Evolutionary conservation across 805 yeast species (phyloP).

Genomic region (Nakazawaea anatomiae): DNA sequence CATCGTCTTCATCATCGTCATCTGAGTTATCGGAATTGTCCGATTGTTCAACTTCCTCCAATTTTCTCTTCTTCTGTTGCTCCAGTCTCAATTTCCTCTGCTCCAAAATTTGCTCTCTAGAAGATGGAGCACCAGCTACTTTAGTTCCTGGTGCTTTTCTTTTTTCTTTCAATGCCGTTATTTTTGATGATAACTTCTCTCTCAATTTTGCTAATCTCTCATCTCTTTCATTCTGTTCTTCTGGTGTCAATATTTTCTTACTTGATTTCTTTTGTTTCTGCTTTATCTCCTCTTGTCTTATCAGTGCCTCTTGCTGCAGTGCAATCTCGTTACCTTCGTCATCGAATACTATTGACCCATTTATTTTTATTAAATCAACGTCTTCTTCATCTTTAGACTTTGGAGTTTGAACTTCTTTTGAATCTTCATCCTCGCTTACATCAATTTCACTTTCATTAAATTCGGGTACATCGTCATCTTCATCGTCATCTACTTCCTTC

Average conservation of each 20-base stretch:
- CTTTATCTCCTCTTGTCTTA: slow-evolving; percentile 4
- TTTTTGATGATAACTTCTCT: slow-evolving; percentile 73
- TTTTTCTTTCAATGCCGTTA: slow-evolving; percentile 61
- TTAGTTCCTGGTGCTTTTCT: slow-evolving; percentile 91
- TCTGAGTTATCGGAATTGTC: slow-evolving; percentile 30
- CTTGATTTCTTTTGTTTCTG: slow-evolving; percentile 4
- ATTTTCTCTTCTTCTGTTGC: slow-evolving; percentile 24
- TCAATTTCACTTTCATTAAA: slow-evolving; percentile 13
- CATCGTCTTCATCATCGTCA: slow-evolving; percentile 35
- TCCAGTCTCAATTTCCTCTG: slow-evolving; percentile 49
- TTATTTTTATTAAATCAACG: slow-evolving; percentile 11
- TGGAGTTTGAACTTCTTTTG: slow-evolving; percentile 16
- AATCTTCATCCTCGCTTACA: slow-evolving; percentile 43
- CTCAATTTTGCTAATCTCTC: slow-evolving; percentile 63
- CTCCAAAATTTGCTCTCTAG: slow-evolving; percentile 74
- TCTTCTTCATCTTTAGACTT: slow-evolving; percentile 24
- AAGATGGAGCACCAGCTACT: slow-evolving; percentile 73
- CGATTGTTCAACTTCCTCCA: slow-evolving; percentile 21
- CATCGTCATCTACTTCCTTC: slow-evolving; percentile 15
- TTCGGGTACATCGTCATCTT: slow-evolving; percentile 20
- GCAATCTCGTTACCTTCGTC: slow-evolving; percentile 59
- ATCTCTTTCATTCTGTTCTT: slow-evolving; percentile 43
- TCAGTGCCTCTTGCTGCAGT: slow-evolving; percentile 12
- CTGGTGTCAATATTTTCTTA: slow-evolving; percentile 31
- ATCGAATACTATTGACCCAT: slow-evolving; percentile 48